phyloP scores from a whole-genome alignment of 768 basidiomycete species.

The Suillus spraguei region DNA sequence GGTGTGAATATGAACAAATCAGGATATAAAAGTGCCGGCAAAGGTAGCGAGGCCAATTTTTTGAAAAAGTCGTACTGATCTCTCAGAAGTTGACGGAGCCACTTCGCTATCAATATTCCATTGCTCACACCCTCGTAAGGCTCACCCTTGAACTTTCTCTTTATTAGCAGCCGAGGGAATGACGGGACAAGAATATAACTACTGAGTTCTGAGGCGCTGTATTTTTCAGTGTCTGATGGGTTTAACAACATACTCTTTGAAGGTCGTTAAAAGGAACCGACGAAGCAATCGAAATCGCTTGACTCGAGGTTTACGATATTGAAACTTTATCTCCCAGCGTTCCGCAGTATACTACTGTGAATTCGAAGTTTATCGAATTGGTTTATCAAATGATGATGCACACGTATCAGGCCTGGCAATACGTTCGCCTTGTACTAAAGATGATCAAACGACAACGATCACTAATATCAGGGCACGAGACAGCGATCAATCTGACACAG shows the following conservation, averaged over 20 bases:
- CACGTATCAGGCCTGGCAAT: background rate
- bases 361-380: no score
- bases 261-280: background rate
- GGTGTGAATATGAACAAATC: no score
- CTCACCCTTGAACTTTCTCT: background rate
- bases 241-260: background rate
- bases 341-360: background rate
- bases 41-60: no score
- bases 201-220: background rate
- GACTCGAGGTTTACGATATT: background rate
- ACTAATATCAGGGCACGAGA: background rate
- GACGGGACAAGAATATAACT: slow-evolving; percentile 7
- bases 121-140: background rate
- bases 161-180: slow-evolving; percentile 27
- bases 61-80: no score
- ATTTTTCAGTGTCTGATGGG: background rate
- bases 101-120: background rate
- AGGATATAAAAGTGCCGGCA: no score
- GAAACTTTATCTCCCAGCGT: background rate
- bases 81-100: background rate
- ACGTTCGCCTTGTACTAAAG: background rate
- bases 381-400: no score
- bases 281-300: background rate
- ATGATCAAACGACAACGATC: background rate
- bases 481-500: background rate